Evolutionary conservation across 768 basidiomycete species (phyloP).

Genomic region (Grammothele lineata): DNA sequence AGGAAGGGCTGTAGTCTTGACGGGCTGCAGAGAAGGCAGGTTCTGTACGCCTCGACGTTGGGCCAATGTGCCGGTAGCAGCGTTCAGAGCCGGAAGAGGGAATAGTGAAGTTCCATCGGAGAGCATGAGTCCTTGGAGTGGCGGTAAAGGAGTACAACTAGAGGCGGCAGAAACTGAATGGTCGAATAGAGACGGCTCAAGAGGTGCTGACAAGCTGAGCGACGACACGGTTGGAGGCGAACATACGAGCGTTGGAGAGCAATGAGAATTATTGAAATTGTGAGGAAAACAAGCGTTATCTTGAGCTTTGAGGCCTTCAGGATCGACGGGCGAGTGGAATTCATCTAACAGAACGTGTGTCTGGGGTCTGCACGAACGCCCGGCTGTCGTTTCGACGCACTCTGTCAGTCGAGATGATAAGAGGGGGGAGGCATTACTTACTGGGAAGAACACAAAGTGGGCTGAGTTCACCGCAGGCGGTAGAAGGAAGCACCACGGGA

Average conservation of each 20-base stretch:
- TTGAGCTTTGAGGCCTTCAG: no score
- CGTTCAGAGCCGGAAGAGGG: background rate
- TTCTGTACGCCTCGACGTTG: constrained; percentile 7
- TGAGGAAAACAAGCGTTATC: background rate
- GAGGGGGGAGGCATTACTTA: no score
- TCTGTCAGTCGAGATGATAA: no score
- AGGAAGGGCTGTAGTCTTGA: no score
- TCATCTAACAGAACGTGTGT: no score
- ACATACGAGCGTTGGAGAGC: constrained; percentile 9
- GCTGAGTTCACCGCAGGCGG: no score
- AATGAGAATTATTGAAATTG: constrained; percentile 2
- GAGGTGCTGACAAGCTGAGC: background rate
- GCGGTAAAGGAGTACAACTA: background rate
- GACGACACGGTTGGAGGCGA: constrained; percentile 6
- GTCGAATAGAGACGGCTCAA: constrained; percentile 3
- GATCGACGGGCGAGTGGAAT: no score
- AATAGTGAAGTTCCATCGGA: background rate
- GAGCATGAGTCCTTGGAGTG: background rate
- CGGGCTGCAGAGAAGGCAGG: background rate
- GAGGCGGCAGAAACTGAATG: background rate
- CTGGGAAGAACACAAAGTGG: no score
- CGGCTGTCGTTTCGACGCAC: no score
- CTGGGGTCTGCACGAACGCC: no score
- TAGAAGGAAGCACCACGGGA: background rate
- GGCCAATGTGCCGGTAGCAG: background rate